Evolutionary conservation across 2,329 filamentous ascomycete genomes (phyloP).

Genomic region (Cladosporium sp.): DNA sequence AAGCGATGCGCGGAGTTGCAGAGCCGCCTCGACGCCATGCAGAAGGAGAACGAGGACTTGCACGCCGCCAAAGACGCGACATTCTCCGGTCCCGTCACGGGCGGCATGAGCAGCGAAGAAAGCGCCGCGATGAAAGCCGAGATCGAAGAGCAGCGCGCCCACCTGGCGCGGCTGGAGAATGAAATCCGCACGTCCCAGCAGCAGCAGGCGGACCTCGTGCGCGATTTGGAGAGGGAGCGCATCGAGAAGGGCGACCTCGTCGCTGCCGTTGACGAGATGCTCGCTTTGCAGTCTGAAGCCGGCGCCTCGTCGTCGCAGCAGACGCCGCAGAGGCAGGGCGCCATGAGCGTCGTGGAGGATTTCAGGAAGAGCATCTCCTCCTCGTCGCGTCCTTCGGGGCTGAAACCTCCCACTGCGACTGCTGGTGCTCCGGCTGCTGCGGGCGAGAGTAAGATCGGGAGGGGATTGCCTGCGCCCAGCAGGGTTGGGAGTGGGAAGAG

Average conservation of each 20-base stretch:
- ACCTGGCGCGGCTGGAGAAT: conserved; percentile 69
- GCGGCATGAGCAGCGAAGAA: conserved; percentile 18
- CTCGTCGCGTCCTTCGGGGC: conserved; percentile 41
- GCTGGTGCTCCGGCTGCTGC: no score
- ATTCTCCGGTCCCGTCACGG: conserved; percentile 50
- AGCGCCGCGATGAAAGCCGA: conserved; percentile 39
- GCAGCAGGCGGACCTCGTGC: conserved; percentile 67
- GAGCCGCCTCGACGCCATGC: conserved; percentile 62
- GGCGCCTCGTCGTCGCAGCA: conserved; percentile 31
- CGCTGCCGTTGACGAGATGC: conserved; percentile 77
- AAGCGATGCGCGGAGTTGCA: conserved; percentile 82
- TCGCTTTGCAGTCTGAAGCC: conserved; percentile 57
- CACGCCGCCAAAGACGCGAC: conserved; percentile 62
- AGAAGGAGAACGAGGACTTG: conserved; percentile 71
- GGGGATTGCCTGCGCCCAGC: conserved; percentile 20
- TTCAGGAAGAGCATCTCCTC: conserved; percentile 55
- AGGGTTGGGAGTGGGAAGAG: conserved; percentile 51
- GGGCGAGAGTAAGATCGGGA: conserved; percentile 44
- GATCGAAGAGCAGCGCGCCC: conserved; percentile 63
- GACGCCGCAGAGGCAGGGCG: conserved; percentile 16
- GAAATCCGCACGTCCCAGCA: conserved; percentile 66
- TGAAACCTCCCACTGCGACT: conserved; percentile 57
- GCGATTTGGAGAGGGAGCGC: conserved; percentile 67
- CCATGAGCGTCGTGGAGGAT: conserved; percentile 39
- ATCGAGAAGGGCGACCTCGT: conserved; percentile 83